A percentile compares a stretch with the other conserved stretches of the same genome.
These are phyloP conservation scores for Silybum marianum DNA, from an alignment of 129 eudicot genomes.

Conservation along the genomic window DNA sequence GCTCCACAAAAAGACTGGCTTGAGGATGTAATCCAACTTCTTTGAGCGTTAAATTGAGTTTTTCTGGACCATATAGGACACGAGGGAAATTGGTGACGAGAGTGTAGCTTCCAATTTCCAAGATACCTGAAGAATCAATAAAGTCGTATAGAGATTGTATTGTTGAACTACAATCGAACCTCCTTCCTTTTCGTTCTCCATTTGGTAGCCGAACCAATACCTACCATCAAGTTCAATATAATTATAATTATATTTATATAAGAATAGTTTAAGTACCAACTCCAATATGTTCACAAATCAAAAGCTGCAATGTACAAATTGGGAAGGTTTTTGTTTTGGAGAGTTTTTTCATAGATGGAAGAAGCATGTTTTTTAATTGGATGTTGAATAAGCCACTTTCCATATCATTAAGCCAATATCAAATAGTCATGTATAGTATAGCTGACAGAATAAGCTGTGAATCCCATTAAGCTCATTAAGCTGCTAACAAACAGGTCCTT, in stretches of 20 bases:
- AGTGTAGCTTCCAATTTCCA: conserved; percentile 61
- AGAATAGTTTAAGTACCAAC: neutral
- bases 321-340: no score
- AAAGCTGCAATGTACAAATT: neutral
- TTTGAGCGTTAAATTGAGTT: conserved; percentile 56
- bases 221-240: conserved; percentile 31
- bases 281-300: neutral
- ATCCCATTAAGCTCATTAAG: no score
- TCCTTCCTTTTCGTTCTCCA: conserved; percentile 89
- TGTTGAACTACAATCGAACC: conserved; percentile 62
- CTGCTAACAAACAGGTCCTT: neutral
- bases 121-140: conserved; percentile 85
- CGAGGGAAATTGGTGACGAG: conserved; percentile 96
- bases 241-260: neutral
- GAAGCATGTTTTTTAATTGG: no score
- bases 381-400: no score
- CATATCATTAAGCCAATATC: no score
- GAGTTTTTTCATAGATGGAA: no score
- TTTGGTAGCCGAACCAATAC: conserved; percentile 90
- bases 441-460: no score
- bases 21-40: conserved; percentile 95
- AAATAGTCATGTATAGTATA: no score
- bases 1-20: conserved; percentile 95
- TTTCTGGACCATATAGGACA: conserved; percentile 70
- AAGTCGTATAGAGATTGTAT: conserved; percentile 83